Evolutionary conservation across 495 filamentous ascomycete genomes (phyloP), one percentile per base, ranked within the genome.

Genomic region (Penicillium maclennaniae): DNA sequence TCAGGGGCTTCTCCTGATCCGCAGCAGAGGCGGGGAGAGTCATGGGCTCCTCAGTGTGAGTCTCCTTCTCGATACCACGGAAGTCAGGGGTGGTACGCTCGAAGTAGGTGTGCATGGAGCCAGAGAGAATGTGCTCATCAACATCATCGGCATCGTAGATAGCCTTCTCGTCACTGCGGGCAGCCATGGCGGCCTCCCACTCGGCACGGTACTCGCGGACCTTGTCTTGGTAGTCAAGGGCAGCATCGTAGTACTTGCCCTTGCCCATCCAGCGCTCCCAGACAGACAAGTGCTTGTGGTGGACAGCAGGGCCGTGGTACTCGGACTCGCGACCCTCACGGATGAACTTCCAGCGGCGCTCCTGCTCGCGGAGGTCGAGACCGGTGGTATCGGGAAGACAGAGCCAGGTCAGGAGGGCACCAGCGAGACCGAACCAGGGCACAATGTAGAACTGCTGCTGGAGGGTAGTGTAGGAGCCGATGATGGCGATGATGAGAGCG

Each of bases 361-460:
- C 91, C 71, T 95, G 90, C 71, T 96, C 91, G 74, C 92, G 91
- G 38, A 96, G 83, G 62, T 95, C 90, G 12, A 95, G 85, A 31
- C 91, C 90, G 23, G 91, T 96, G 58, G 91, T 96, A 63, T 95
- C 90, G 5, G 91, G 91, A 1, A 95, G 84, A 79, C 88, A 96
- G 45, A 93, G 45, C 45, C 65, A 80, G 15, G 89, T 95, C 25
- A 93, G 58, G n/a, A 92, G 17, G 71, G 88, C 84, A 58, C 91
- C 91, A 12, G 71, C 80, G 0, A 95, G 85, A 67, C 89, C 90
- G 66, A 95, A 96, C 89, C 90, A 95, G 5, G 90, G 87, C 0
- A 93, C 88, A 26, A 96, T 82, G 69, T 87, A 82, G 79, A 96
- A 95, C 60, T 87, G 90, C 25, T 71, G 78, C 58, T 80, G 82